phyloP scores from a whole-genome alignment of 2,329 filamentous ascomycete species.

The Scytalidium lignicola region DNA sequence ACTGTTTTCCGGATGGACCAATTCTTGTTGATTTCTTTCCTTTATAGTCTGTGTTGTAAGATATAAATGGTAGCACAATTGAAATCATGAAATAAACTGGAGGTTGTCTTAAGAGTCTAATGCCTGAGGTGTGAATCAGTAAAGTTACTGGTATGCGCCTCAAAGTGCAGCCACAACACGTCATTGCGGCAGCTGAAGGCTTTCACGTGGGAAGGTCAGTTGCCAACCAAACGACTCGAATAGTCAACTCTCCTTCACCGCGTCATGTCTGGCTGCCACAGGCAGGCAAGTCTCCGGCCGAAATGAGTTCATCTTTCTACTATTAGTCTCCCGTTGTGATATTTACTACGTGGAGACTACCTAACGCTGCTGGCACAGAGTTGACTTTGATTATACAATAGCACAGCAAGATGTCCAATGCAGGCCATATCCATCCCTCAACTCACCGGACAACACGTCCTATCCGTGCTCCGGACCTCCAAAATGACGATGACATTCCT shows the following conservation, averaged over 20 bases:
- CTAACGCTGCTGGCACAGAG: neutral
- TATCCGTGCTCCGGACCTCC: neutral
- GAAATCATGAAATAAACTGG: too few species aligned
- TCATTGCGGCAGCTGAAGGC: neutral
- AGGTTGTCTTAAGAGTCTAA: too few species aligned
- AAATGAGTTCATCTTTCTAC: neutral
- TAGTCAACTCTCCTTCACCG: neutral
- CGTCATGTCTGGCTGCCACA: neutral
- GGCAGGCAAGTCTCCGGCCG: neutral
- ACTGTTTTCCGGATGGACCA: too few species aligned
- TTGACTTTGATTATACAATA: neutral
- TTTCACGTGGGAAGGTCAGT: neutral
- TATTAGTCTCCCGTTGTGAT: neutral
- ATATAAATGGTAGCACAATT: too few species aligned
- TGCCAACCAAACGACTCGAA: neutral
- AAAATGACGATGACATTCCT: conserved; percentile 45
- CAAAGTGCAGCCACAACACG: too few species aligned
- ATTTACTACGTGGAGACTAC: neutral
- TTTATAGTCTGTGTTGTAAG: too few species aligned
- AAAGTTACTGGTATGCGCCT: too few species aligned
- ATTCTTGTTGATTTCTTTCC: too few species aligned
- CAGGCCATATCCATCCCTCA: neutral
- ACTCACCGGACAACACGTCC: neutral
- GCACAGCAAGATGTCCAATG: neutral
- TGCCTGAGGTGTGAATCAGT: too few species aligned